Evolutionary conservation across 2,329 filamentous ascomycete species (phyloP), one percentile per base, ranked within the genome.

Genomic region (Penicillium digitatum): DNA sequence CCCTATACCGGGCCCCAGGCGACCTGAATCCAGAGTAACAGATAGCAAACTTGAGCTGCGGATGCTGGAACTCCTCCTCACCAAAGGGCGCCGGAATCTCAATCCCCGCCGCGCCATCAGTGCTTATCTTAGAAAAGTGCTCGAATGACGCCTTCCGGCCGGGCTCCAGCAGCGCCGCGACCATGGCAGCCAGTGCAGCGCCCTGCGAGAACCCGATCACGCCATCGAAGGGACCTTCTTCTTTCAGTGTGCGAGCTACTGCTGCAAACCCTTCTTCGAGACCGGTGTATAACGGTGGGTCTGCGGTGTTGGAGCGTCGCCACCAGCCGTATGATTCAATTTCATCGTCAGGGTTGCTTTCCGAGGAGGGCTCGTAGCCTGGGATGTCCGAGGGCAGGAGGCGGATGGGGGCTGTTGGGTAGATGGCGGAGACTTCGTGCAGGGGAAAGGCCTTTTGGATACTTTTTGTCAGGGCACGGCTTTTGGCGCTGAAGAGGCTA

Each of bases 181-280:
- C 77, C 69, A 96, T 83, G 0, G 81, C 87, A 0, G 91, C 85
- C 42, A 87, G 77, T 1, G 85, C 86, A 7, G 82, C 90, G 20
- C 90, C 90, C 74, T 95, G 90, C 57, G 84, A 88, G 76, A 95
- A 95, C 0, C 90, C 91, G 27, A 92, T 76, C 0, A 92, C 86
- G 7, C 87, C 90, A 66, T 94, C 88, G 42, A 93, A 83, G 1
- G 86, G 86, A 0, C 84, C 87, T 9, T 84, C 81, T 1, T 81
- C 79, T 31, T 76, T 72, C 24, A 95, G 82, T 0, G 84, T 74
- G 5, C 78, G 69, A 0, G 88, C 88, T 6, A 96, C 74, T 2
- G 76, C 68, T 0, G 69, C 73, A 63, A 96, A 80, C 1, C 89
- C 90, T 20, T 82, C 74, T n/a, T 87, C 83, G 2, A 96, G 73